Evolutionary conservation across 306 rosid species (phyloP), one percentile per base, ranked within the genome.

Genomic region (Quercus parvula): DNA sequence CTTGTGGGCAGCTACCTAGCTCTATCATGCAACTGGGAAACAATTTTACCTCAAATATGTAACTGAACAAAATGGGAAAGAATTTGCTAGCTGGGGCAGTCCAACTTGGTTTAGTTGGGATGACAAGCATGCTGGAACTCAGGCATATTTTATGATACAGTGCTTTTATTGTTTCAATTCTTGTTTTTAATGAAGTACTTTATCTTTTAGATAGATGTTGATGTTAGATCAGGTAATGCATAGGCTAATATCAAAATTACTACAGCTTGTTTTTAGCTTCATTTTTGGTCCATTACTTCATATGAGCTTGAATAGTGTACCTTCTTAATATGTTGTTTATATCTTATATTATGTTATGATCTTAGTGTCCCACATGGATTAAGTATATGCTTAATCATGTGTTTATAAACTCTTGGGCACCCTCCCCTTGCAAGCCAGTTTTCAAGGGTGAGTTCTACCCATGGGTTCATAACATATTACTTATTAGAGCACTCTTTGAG

Each of bases 41-140:
- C 77, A 82, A n/a, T 55, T 77, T 1, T 92, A 90, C 58, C 85
- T 92, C 77, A 70, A 19, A 61, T 90, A 92, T 73, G 95, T 85
- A 52, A 90, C 90, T 19, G 86, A 78, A 44, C 80, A 75, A 86
- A 84, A 88, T 31, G 86, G 82, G 14, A 79, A 77, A 20, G 78
- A 33, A 59, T 89, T 90, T 76, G 88, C 87, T 0, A 46, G 52
- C 74, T 83, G 88, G 84, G 94, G 91, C 71, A 81, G 83, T 72
- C 10, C 63, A 3, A 81, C 89, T 5, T 92, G 92, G 97, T 92
- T 92, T 77, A 90, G 93, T 79, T 92, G 93, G 97, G 97, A 87
- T 80, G 91, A 92, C 76, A 92, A 89, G 77, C 95, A 89, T 83
- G 88, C 90, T 71, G 94, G 92, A 78, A 85, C 84, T 78, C 91